Conservation (phyloP, 805 yeast species). For the Debaryomyces prosopidis region DNA sequence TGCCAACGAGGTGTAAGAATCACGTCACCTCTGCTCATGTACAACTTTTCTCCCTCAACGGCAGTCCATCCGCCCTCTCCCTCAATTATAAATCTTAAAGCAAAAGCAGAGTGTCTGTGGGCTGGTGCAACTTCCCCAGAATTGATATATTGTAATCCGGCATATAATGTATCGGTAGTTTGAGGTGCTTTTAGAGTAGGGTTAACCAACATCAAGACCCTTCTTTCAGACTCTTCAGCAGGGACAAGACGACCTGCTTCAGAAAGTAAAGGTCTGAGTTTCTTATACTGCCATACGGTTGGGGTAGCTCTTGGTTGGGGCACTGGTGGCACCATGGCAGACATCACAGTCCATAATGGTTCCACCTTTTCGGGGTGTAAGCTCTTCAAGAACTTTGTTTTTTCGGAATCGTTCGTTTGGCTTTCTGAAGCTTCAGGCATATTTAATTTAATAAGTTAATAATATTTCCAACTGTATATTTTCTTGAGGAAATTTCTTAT, state of each 20-base stretch:
- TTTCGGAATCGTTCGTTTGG: neutral
- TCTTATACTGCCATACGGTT: conserved; percentile 10
- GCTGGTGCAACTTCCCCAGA: conserved; percentile 16
- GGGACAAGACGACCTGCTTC: conserved; percentile 13
- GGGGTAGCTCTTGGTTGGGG: conserved; percentile 13
- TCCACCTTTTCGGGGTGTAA: conserved; percentile 10
- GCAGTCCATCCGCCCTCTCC: conserved; percentile 14
- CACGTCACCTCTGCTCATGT: conserved; percentile 13
- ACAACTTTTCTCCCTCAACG: conserved; percentile 11
- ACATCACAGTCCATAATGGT: conserved; percentile 13
- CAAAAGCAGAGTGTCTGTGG: conserved; percentile 13
- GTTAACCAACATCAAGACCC: conserved; percentile 13
- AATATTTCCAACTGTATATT: neutral
- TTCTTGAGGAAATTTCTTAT: too few species aligned
- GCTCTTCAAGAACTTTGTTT: conserved; percentile 5
- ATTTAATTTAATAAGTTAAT: neutral
- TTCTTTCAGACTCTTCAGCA: conserved; percentile 13
- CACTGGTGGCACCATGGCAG: conserved; percentile 12
- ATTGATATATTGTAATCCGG: conserved; percentile 13
- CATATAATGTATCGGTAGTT: conserved; percentile 14
- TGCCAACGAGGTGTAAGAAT: conserved; percentile 12
- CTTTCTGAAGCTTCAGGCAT: conserved; percentile 1
- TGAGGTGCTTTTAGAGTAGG: conserved; percentile 12
- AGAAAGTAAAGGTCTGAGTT: conserved; percentile 10
- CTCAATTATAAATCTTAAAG: conserved; percentile 12